These are phyloP conservation scores for Mycena polygramma DNA, from an alignment of 768 basidiomycete species.

Conservation along the genomic window DNA sequence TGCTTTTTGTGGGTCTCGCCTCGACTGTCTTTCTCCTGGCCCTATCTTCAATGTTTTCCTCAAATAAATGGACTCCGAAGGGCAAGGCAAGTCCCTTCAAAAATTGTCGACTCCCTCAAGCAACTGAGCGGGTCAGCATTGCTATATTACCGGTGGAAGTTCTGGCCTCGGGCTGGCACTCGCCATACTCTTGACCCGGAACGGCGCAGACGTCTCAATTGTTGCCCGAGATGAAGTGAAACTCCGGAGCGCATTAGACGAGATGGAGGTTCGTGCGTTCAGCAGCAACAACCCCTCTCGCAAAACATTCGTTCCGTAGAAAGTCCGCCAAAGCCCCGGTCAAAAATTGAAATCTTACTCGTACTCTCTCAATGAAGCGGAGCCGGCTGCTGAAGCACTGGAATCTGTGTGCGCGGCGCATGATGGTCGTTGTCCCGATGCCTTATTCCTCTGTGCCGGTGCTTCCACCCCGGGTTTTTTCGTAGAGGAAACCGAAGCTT, in stretches of 20 bases:
- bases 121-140: slow-evolving; percentile 60
- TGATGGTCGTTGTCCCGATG: slow-evolving; percentile 67
- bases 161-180: slow-evolving; percentile 77
- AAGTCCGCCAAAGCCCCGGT: slow-evolving; percentile 56
- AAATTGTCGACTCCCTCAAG: neutral
- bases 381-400: slow-evolving; percentile 63
- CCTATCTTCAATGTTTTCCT: slow-evolving; percentile 39
- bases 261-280: slow-evolving; percentile 63
- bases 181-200: slow-evolving; percentile 67
- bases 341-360: slow-evolving; percentile 72
- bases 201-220: slow-evolving; percentile 79
- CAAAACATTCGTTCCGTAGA: slow-evolving; percentile 45
- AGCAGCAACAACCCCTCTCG: neutral
- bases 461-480: slow-evolving; percentile 70
- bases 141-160: slow-evolving; percentile 82
- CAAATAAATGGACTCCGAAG: slow-evolving; percentile 59
- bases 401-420: slow-evolving; percentile 62
- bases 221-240: slow-evolving; percentile 70
- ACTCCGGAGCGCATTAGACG: slow-evolving; percentile 63
- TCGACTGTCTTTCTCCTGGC: slow-evolving; percentile 7
- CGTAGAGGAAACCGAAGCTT: slow-evolving; percentile 64
- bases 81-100: slow-evolving; percentile 49
- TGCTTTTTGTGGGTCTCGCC: slow-evolving; percentile 14
- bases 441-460: slow-evolving; percentile 80
- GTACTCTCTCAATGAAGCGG: slow-evolving; percentile 63